Base-by-base conservation (phyloP, 176 grass and related monocot species). In the Oryza meridionalis region DNA sequence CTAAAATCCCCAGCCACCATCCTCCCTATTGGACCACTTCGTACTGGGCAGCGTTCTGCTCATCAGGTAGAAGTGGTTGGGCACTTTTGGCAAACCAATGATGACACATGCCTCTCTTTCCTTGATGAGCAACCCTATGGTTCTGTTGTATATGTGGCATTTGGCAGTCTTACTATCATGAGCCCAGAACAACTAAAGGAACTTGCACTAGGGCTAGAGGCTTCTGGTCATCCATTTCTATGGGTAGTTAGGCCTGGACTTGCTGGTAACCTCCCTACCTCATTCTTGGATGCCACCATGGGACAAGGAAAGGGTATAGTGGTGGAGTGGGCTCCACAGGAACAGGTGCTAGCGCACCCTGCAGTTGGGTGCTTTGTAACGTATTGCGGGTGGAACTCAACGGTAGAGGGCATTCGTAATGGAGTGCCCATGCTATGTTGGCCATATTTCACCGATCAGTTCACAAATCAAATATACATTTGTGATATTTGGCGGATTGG, bases 401-500 rank as follows among this genome's bases (percentile, higher is more conserved):
- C 90, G 0, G 5, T 90, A 17, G 90, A 92, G 11, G 71, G 87
- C 21, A 11, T 92, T 37, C 73, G 84, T 9, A 84, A 87, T 21
- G 86, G 90, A 3, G 69, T 90, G 13, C 84, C 81, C 3, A 73
- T 94, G 74, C 33, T 94, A 0, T 92, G 87, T 4, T 94, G 86
- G 89, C 92, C 92, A 0, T 90, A 76, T n/a, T 90, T 90, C 29
- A 58, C 25, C 0, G 92, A 94, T 16, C 90, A 94, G 4, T 85
- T 94, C 67, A 24, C 83, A 1, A 90, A 87, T 67, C 84, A 87
- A 62, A 75, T 50, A 2, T 94, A 92, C 63, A 87, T 94, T 0
- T 94, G 90, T 35, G 87, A 94, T 44, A 49, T 90, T 7, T 91
- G 83, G 89, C 92, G 24, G 74, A 76, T 85, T 25, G 92, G 92